Evolutionary conservation across 768 basidiomycete genomes (phyloP).

Genomic region (Macrolepiota fuliginosa): DNA sequence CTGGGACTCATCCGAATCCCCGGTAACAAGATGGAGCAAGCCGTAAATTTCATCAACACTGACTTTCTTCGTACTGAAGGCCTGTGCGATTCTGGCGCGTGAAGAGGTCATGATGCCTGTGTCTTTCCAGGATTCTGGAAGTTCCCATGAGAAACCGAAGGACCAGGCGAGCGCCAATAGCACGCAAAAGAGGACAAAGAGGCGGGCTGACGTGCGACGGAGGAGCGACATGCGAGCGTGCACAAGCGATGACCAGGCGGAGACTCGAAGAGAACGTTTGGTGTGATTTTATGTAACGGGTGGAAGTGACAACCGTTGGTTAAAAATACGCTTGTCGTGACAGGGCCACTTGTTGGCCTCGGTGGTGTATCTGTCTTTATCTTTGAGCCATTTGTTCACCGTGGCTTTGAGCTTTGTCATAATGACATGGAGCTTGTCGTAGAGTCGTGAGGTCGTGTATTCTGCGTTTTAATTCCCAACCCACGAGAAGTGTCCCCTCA

Average conservation of each 20-base stretch:
- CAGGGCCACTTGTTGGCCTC: not conserved
- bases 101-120: slow-evolving; percentile 29
- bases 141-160: slow-evolving; percentile 42
- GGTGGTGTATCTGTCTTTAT: not conserved
- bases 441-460: not conserved
- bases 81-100: slow-evolving; percentile 37
- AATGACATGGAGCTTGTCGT: not conserved
- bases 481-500: not conserved
- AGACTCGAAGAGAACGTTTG: slow-evolving; percentile 1
- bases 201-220: slow-evolving; percentile 20
- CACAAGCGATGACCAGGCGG: not conserved
- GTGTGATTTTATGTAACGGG: slow-evolving; percentile 13
- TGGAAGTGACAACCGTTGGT: not conserved
- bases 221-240: slow-evolving; percentile 37
- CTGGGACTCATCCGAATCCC: slow-evolving; percentile 32
- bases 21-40: slow-evolving; percentile 62
- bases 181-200: slow-evolving; percentile 37
- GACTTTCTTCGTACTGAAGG: slow-evolving; percentile 29
- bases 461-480: not conserved
- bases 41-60: slow-evolving; percentile 65
- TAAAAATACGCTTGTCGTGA: not conserved
- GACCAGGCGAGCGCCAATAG: slow-evolving; percentile 36
- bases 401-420: not conserved
- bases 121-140: slow-evolving; percentile 34
- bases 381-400: not conserved